Base-by-base conservation (phyloP, 345 rosid species). In the Linum tenue region DNA sequence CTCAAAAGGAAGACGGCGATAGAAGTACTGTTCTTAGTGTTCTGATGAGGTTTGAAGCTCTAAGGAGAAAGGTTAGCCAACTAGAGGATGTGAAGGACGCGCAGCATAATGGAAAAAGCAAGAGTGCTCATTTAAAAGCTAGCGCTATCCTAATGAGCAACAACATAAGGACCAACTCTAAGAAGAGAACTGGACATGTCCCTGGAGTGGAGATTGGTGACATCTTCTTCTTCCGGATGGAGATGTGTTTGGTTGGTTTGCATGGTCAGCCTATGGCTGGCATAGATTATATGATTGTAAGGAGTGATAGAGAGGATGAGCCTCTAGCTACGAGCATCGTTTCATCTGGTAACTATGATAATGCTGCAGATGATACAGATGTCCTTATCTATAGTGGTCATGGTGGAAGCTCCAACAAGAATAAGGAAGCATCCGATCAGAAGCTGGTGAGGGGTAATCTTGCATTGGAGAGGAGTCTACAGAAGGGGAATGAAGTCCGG, bases 401-500 rank as follows among this genome's bases (percentile, higher is more conserved):
- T 66, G 97, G 97, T 5, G 90, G 97, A 31, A 77, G 71, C 69
- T 68, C 66, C 66, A 73, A 66, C 59, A 64, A 44, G 51, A 44
- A 76, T 60, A 84, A 80, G 70, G 83, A 81, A 69, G 72, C 85
- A 3, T 76, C 81, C 35, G 97, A 90, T 81, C 97, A 90, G 80
- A 86, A 87, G 77, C 95, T 90, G 69, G 95, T 80, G 70, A 80
- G 90, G 71, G 97, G 97, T 37, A 90, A 90, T 76, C 92, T 90
- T 67, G 95, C 97, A 44, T 72, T 90, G 63, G 92, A 85, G 77
- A 88, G 67, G 65, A 87, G 95, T 63, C 76, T 79, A 74, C 83
- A 70, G 59, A 83, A 86, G 3, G 85, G 80, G 4, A 87, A 76
- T 61, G 86, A 80, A 67, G 88, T 90, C 48, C 81, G 97, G 72